Base-by-base conservation (phyloP, 345 rosid species). In the Citrus cavaleriei region DNA sequence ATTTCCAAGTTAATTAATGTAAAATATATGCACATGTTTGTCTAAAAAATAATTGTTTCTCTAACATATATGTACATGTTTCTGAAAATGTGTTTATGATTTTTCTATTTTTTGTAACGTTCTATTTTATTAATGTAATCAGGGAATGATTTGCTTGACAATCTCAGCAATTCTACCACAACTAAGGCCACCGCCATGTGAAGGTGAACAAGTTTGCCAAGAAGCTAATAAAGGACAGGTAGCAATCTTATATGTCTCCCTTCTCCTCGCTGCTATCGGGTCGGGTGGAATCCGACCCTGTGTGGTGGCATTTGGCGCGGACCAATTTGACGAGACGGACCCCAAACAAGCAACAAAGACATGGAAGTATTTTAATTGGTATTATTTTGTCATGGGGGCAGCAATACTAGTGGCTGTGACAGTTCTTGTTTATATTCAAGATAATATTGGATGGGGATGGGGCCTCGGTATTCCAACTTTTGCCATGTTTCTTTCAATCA, bases 341-440 rank as follows among this genome's bases (percentile, higher is more conserved):
- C 93, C 95, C 13, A 87, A 88, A 6, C 97, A 92, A 65, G 63
- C 89, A 0, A 70, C 89, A 38, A 90, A 86, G 77, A 87, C 89
- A 22, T 94, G 93, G 94, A 89, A 82, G 60, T 94, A 92, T 85
- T 94, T 94, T 85, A 94, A 94, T 79, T 94, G 97, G 97, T 92
- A 92, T 85, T 92, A 92, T 77, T 94, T 94, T 81, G 86, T 84
- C 28, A 94, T 94, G 98, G 98, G 97, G 5, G 91, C 75, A 28
- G 86, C 98, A 1, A 81, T 90, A 2, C 80, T 94, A 18, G 58
- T 89, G 68, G 95, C 95, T 3, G 93, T 91, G 67, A 94, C 98
- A 19, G 94, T 90, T 21, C 75, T 94, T 38, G 94, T 94, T 5
- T 94, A 91, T 72, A 80, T 92, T 70, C 98, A 94, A 85, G 97